Conservation (phyloP, 192 early-diverging fungal species). For the Glomus cerebriforme region DNA sequence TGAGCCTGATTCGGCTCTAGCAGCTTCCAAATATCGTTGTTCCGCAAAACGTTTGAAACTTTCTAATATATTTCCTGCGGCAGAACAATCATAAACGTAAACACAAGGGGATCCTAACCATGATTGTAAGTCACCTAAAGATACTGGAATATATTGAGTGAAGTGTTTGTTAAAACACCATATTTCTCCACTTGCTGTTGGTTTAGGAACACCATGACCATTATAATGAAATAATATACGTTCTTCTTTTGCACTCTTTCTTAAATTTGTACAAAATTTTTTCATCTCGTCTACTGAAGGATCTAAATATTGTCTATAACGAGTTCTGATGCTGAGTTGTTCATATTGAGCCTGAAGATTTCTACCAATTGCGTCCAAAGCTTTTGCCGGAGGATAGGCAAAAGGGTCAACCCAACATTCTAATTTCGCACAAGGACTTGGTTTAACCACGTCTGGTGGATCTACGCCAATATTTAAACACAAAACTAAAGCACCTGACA, state of each 20-base stretch:
- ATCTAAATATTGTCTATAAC: constrained; percentile 83
- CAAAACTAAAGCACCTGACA: constrained; percentile 82
- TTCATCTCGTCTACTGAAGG: constrained; percentile 93
- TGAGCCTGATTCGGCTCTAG: constrained; percentile 47
- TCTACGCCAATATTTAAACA: constrained; percentile 96
- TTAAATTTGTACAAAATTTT: constrained; percentile 79
- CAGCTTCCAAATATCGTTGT: constrained; percentile 76
- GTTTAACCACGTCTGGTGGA: constrained; percentile 91
- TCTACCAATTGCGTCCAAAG: constrained; percentile 85
- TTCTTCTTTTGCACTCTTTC: constrained; percentile 88
- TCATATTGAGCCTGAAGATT: constrained; percentile 94
- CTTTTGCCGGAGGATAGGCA: constrained; percentile 71
- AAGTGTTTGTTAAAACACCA: constrained; percentile 99
- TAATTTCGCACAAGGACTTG: constrained; percentile 83
- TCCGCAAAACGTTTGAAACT: constrained; percentile 90
- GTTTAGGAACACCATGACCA: constrained; percentile 96
- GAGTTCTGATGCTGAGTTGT: constrained; percentile 79
- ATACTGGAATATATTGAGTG: constrained; percentile 98
- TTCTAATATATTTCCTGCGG: constrained; percentile 87
- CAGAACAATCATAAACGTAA: constrained; percentile 96
- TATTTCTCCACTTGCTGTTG: constrained; percentile 91
- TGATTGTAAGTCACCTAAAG: constrained; percentile 85
- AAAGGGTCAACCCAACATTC: constrained; percentile 97
- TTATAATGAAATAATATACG: constrained; percentile 98
- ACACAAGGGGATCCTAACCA: constrained; percentile 96